These are phyloP conservation scores for Pseudogymnoascus sp. DNA, from an alignment of 2,329 filamentous ascomycete species.

Conservation along the genomic window DNA sequence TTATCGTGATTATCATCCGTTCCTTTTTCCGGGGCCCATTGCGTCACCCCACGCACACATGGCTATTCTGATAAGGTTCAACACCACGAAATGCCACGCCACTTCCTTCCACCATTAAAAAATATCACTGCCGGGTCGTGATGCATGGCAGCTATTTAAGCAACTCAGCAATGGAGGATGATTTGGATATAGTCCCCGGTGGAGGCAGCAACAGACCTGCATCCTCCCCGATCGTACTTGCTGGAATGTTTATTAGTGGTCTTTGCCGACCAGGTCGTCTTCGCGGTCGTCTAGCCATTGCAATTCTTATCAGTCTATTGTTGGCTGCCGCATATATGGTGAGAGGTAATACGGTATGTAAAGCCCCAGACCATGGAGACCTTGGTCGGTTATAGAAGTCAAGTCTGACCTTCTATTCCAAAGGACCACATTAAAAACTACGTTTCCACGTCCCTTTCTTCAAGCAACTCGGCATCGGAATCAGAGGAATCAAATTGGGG, in stretches of 20 bases:
- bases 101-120: background rate
- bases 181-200: background rate
- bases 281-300: slow-evolving; percentile 13
- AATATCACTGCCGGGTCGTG: background rate
- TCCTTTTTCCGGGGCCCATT: background rate
- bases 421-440: background rate
- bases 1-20: slow-evolving; percentile 5
- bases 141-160: background rate
- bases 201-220: background rate
- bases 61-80: background rate
- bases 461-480: background rate
- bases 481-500: background rate
- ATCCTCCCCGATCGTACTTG: slow-evolving; percentile 14
- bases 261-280: slow-evolving; percentile 17
- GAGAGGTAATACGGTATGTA: slow-evolving; percentile 2
- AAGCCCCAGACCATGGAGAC: background rate
- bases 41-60: background rate
- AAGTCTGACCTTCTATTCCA: background rate
- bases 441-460: background rate
- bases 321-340: slow-evolving; percentile 9
- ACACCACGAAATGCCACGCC: background rate
- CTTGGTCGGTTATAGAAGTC: background rate
- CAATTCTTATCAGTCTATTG: slow-evolving; percentile 13
- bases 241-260: slow-evolving; percentile 14
- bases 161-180: background rate